Percentiles rank a stretch among this genome's conserved stretches.
Evolutionary conservation across 2,329 filamentous ascomycete species (phyloP).

Genomic region (Neofusicoccum umdonicola): DNA sequence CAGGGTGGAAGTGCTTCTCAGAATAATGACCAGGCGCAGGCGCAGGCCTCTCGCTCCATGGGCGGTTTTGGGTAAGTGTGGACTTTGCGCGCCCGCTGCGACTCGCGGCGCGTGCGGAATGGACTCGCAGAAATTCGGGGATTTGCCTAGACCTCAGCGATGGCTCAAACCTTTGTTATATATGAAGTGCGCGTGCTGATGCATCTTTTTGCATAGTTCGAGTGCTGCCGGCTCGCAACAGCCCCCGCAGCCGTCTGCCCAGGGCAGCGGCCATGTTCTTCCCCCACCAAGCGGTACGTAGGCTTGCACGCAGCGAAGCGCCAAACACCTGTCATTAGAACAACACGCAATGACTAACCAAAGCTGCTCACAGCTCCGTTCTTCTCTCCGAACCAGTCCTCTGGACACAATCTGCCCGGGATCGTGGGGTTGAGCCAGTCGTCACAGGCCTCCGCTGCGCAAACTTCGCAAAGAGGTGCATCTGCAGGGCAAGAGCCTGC

Average conservation of each 20-base stretch:
- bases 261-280: slow-evolving; percentile 36
- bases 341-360: background rate
- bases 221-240: slow-evolving; percentile 32
- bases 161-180: background rate
- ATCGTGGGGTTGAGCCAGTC: slow-evolving; percentile 45
- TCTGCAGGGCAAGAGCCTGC: slow-evolving; percentile 34
- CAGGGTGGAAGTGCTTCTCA: slow-evolving; percentile 49
- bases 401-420: slow-evolving; percentile 45
- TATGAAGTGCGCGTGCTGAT: background rate
- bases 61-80: slow-evolving; percentile 34
- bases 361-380: slow-evolving; percentile 30
- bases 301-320: background rate
- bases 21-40: slow-evolving; percentile 35
- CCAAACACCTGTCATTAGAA: background rate
- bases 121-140: background rate
- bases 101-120: background rate
- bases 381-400: slow-evolving; percentile 40
- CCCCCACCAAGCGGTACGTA: slow-evolving; percentile 40
- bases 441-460: slow-evolving; percentile 42
- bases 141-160: background rate
- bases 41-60: slow-evolving; percentile 33
- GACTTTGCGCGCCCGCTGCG: background rate
- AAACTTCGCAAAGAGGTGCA: slow-evolving; percentile 34
- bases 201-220: slow-evolving; percentile 22
- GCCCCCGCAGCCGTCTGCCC: slow-evolving; percentile 33